phyloP scores from a whole-genome alignment of 768 basidiomycete species.

The Chalciporus chontae region DNA sequence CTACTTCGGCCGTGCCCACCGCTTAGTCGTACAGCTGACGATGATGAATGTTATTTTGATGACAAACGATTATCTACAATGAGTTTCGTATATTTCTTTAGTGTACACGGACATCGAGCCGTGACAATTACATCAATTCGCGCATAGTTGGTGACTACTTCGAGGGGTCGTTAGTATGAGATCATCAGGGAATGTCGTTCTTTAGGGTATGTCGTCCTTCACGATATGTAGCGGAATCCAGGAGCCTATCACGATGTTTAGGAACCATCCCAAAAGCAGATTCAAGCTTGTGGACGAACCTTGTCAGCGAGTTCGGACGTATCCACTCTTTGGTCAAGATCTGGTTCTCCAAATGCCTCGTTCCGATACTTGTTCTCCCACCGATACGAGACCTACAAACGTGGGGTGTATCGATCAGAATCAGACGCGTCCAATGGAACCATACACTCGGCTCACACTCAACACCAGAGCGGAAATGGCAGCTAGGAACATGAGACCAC shows the following conservation, averaged over 20 bases:
- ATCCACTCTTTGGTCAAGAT: constrained; percentile 48
- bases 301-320: constrained; percentile 65
- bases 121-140: not conserved
- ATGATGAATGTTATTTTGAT: constrained; percentile 3
- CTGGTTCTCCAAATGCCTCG: constrained; percentile 47
- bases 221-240: constrained; percentile 54
- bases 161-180: no score
- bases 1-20: not conserved
- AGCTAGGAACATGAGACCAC: constrained; percentile 23
- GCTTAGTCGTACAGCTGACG: not conserved
- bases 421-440: not conserved
- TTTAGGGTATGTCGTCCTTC: not conserved
- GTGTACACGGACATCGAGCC: no score
- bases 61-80: not conserved
- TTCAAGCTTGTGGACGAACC: constrained; percentile 31
- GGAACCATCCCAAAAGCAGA: not conserved
- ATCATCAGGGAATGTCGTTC: no score
- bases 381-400: constrained; percentile 55
- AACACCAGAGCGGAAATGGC: constrained; percentile 18
- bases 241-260: constrained; percentile 41
- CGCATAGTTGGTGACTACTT: not conserved
- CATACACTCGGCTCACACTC: constrained; percentile 12
- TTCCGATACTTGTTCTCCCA: constrained; percentile 58
- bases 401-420: not conserved
- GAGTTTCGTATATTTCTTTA: not conserved